phyloP scores from a whole-genome alignment of 495 filamentous ascomycete genomes.

The Amphirosellinia nigrospora region DNA sequence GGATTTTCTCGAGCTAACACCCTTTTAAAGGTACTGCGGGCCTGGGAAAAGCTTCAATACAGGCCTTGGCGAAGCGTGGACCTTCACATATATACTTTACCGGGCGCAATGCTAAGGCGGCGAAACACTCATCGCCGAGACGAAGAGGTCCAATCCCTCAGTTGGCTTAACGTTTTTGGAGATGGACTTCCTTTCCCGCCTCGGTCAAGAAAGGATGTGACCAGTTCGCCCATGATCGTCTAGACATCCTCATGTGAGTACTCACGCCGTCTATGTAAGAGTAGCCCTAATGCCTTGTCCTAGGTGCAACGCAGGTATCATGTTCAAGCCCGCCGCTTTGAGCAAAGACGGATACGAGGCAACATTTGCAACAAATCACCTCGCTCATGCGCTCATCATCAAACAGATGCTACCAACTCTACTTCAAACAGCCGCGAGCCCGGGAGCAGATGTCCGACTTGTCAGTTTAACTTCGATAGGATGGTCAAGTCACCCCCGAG shows the following conservation, averaged over 20 bases:
- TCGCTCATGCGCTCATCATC: constrained; percentile 71
- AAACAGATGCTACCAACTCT: constrained; percentile 66
- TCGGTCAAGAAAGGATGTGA: constrained; percentile 32
- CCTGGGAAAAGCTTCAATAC: constrained; percentile 54
- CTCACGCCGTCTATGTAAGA: background rate
- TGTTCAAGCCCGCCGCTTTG: constrained; percentile 56
- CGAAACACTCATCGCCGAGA: constrained; percentile 26
- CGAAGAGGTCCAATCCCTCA: constrained; percentile 25
- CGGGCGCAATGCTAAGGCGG: constrained; percentile 49
- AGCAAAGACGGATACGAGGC: constrained; percentile 74
- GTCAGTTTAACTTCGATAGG: constrained; percentile 42
- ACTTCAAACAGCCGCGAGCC: constrained; percentile 53
- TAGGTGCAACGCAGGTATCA: constrained; percentile 69
- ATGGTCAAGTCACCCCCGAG: constrained; percentile 39
- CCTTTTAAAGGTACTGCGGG: constrained; percentile 63
- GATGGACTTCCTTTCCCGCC: constrained; percentile 30
- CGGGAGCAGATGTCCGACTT: constrained; percentile 49
- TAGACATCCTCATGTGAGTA: constrained; percentile 49
- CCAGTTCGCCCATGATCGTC: constrained; percentile 34
- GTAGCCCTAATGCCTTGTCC: background rate
- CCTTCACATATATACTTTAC: constrained; percentile 69
- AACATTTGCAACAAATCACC: constrained; percentile 75
- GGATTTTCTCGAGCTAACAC: background rate
- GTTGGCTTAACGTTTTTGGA: constrained; percentile 33
- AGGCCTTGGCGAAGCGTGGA: constrained; percentile 64